Conservation (phyloP, 2,329 filamentous ascomycete genomes). For the Arthrinium phaeospermum region DNA sequence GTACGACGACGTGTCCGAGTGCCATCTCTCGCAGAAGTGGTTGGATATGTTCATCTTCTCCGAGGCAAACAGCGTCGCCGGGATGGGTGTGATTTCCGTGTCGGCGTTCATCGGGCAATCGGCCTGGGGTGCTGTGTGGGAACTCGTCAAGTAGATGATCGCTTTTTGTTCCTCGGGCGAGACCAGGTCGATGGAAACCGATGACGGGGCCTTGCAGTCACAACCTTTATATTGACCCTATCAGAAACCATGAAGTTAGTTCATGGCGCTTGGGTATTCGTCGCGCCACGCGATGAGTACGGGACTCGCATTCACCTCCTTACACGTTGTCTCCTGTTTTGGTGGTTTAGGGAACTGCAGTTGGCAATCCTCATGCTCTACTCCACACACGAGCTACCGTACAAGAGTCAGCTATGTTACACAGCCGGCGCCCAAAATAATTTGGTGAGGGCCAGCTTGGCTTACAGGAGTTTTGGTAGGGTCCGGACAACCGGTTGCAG, state of each 20-base stretch:
- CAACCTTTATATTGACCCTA: background rate
- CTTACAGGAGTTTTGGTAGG: background rate
- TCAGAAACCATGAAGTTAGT: background rate
- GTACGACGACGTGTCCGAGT: background rate
- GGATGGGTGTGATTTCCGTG: background rate
- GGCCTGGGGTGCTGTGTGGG: background rate
- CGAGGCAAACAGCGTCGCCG: background rate
- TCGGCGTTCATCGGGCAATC: background rate
- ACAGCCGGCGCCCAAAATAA: background rate
- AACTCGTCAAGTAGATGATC: background rate
- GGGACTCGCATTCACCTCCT: background rate
- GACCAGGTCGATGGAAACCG: background rate
- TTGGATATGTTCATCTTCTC: background rate
- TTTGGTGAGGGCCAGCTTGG: background rate
- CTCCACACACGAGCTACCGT: background rate
- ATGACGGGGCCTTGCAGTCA: background rate
- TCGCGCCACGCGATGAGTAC: background rate
- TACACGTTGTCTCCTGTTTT: background rate
- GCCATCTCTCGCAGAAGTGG: background rate
- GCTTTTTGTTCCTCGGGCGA: background rate
- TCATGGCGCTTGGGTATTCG: background rate
- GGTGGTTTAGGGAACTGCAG: background rate
- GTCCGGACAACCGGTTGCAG: background rate
- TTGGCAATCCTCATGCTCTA: background rate
- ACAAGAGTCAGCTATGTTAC: background rate